These are phyloP conservation scores for Poteriospumella lacustris DNA, from an alignment of 108 stramenopile genomes.

Conservation along the genomic window DNA sequence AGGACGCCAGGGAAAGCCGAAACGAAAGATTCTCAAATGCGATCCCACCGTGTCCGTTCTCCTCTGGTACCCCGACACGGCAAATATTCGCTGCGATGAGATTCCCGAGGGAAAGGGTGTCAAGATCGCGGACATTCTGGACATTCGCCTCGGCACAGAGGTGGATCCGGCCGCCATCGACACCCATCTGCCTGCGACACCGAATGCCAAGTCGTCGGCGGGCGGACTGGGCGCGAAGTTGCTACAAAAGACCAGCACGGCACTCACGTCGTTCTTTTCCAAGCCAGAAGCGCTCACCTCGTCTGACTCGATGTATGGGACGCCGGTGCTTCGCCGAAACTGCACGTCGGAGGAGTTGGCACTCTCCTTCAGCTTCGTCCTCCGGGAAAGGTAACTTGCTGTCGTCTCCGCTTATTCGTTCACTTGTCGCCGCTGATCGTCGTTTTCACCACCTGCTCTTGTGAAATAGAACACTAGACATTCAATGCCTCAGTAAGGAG, in stretches of 20 bases:
- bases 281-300: background rate
- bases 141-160: background rate
- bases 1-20: background rate
- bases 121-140: background rate
- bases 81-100: background rate
- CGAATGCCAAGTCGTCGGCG: background rate
- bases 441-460: too few relatives aligned
- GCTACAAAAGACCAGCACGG: background rate
- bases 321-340: background rate
- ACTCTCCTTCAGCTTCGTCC: background rate
- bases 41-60: background rate
- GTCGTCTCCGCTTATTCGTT: background rate
- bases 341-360: background rate
- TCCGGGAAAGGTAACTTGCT: background rate
- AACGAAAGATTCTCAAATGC: background rate
- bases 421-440: background rate
- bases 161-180: background rate
- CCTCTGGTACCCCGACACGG: background rate
- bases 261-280: background rate
- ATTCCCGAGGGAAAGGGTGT: background rate
- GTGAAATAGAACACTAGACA: background rate
- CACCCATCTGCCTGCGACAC: background rate
- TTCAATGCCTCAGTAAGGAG: background rate
- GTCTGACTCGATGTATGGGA: background rate
- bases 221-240: background rate